Percentiles rank a stretch among this genome's conserved stretches.
Evolutionary conservation across 495 filamentous ascomycete genomes (phyloP).

Genomic region (Chaetomium cochliodes): DNA sequence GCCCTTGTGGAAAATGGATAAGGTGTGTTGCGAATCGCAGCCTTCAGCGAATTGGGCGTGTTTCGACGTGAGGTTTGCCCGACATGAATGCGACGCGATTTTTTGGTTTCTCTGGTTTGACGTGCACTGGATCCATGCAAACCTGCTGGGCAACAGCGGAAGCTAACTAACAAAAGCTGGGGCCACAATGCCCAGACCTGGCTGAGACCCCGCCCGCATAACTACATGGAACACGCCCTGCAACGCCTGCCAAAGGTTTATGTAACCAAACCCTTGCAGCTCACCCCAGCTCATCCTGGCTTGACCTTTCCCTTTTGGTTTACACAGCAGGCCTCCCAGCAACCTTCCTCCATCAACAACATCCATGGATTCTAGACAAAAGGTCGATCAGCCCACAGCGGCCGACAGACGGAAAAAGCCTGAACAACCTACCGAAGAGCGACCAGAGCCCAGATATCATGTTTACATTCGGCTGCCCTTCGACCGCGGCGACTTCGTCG

Average conservation of each 20-base stretch:
- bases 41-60: not conserved
- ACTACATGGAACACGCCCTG: not conserved
- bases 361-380: slow-evolving; percentile 23
- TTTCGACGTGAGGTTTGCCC: not conserved
- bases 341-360: slow-evolving; percentile 7
- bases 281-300: not conserved
- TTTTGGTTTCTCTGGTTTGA: slow-evolving; percentile 6
- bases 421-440: slow-evolving; percentile 23
- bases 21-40: not conserved
- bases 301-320: slow-evolving; percentile 5
- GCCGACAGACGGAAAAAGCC: slow-evolving; percentile 14
- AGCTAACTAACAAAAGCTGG: not conserved
- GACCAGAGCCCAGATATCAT: slow-evolving; percentile 56
- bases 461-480: slow-evolving; percentile 88
- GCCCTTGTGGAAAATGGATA: not conserved
- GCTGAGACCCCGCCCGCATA: not conserved
- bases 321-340: slow-evolving; percentile 18
- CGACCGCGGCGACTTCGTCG: slow-evolving; percentile 79
- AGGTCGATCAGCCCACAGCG: not conserved
- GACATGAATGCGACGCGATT: slow-evolving; percentile 30
- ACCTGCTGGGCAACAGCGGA: slow-evolving; percentile 18
- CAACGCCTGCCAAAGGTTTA: not conserved
- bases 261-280: slow-evolving; percentile 7
- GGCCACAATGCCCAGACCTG: not conserved
- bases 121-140: not conserved